Evolutionary conservation across 1,139 yeast species (phyloP), one percentile per base, ranked within the genome.

Genomic region (Taphrina deformans): DNA sequence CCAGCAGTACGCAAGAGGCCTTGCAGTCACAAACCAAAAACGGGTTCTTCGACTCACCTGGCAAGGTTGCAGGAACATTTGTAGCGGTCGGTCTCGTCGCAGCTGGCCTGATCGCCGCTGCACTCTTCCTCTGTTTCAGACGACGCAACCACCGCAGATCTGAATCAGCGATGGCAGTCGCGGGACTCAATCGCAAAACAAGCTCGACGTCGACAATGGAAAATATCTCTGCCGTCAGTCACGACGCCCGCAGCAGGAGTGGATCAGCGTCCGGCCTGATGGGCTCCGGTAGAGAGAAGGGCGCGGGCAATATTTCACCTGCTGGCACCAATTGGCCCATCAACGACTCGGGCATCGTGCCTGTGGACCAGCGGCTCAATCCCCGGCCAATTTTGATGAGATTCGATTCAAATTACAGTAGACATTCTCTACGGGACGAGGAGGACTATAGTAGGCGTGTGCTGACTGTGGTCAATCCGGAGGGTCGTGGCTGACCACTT

Each of bases 41-140:
- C 16, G 72, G 33, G 10, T 80, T 85, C 71, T 86, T 85, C 73
- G 81, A 81, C 69, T 75, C 82, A 61, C 81, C 79, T 65, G 89
- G 88, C 0, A 85, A 85, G 70, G 90, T 87, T 0, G 91, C 89
- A 0, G 91, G 91, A 12, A 85, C 86, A 0, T 87, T 87, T 74
- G 82, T 87, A 0, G 90, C 82, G 0, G 90, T 87, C 4, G 90
- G 87, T 1, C 72, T 86, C 2, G 83, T 83, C 1, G 82, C 75
- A 0, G 71, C 80, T 0, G 83, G 79, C 0, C 56, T 84, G 1
- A 68, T 83, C 1, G 74, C 68, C 0, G 71, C 70, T 16, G 67
- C 79, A 1, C 63, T 73, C 9, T 70, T 72, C 64, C 69, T 76
- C 35, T 68, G 66, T 16, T 62, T 69, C 9, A 35, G 73, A 50